phyloP scores from a whole-genome alignment of 108 stramenopile genomes.

The Schizochytrium sp. region DNA sequence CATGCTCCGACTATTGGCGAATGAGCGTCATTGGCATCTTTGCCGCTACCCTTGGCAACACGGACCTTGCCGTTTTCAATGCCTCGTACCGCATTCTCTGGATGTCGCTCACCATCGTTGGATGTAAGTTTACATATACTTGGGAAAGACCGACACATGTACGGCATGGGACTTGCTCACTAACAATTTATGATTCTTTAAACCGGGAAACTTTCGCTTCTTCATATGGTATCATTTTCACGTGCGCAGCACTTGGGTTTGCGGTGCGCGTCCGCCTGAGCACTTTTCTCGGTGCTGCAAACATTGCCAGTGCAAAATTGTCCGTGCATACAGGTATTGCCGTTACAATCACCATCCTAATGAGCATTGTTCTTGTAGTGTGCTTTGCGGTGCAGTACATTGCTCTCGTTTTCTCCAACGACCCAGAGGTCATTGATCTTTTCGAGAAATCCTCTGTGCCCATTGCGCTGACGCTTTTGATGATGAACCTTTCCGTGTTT shows the following conservation, averaged over 20 bases:
- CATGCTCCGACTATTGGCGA: slow-evolving; percentile 69
- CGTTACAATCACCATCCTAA: slow-evolving; percentile 34
- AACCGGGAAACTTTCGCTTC: too few species aligned
- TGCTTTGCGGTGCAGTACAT: slow-evolving; percentile 43
- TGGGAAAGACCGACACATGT: too few species aligned
- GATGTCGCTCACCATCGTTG: slow-evolving; percentile 64
- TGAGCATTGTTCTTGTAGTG: slow-evolving; percentile 40
- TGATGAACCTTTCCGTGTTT: slow-evolving; percentile 68
- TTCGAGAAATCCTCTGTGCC: slow-evolving; percentile 56
- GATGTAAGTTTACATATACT: slow-evolving; percentile 19
- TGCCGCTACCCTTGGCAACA: slow-evolving; percentile 60
- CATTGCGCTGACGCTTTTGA: slow-evolving; percentile 52
- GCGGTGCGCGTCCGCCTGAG: slow-evolving; percentile 32
- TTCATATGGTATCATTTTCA: background rate
- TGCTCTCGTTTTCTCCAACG: slow-evolving; percentile 60
- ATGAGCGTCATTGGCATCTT: slow-evolving; percentile 61
- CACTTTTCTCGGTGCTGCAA: slow-evolving; percentile 33
- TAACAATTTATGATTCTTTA: too few species aligned
- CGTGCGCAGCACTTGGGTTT: slow-evolving; percentile 21
- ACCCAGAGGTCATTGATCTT: slow-evolving; percentile 54
- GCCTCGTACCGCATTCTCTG: slow-evolving; percentile 74
- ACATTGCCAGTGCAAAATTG: slow-evolving; percentile 51
- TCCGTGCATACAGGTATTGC: slow-evolving; percentile 52
- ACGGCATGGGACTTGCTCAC: too few species aligned
- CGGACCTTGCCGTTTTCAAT: slow-evolving; percentile 69